Percentiles rank a stretch among this genome's conserved stretches.
phyloP scores from a whole-genome alignment of 208 protist species.

The Acanthamoeba culbertsoni region DNA sequence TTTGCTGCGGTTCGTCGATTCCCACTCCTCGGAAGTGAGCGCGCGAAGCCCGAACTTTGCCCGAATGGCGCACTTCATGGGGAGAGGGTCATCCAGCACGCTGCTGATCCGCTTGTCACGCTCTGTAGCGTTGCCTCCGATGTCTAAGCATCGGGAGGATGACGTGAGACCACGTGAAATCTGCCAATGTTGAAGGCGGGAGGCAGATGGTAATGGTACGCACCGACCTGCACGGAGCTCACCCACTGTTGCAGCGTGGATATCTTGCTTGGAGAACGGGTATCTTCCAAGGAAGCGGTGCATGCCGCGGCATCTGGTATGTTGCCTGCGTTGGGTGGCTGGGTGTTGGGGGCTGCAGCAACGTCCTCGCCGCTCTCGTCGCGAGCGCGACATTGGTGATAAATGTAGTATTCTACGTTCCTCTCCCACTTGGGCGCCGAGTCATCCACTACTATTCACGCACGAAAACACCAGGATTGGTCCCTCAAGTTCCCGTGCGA shows the following conservation, averaged over 20 bases:
- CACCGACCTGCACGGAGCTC: not conserved
- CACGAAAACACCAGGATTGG: no score
- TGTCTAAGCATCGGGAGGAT: not conserved
- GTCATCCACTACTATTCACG: no score
- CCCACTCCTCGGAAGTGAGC: slow-evolving; percentile 2
- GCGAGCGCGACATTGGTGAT: not conserved
- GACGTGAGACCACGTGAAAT: no score
- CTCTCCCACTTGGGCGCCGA: no score
- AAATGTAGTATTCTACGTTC: slow-evolving; percentile 1
- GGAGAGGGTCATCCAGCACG: not conserved
- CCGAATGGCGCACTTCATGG: slow-evolving; percentile 37
- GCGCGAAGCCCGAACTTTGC: slow-evolving; percentile 18
- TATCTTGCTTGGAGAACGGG: not conserved
- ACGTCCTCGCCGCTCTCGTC: not conserved
- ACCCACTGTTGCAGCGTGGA: not conserved
- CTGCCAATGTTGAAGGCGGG: no score
- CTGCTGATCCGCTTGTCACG: not conserved
- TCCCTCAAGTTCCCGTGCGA: not conserved
- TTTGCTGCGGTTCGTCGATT: slow-evolving; percentile 5
- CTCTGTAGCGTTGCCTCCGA: not conserved
- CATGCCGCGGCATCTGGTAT: not conserved
- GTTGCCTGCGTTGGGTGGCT: not conserved
- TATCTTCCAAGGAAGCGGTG: not conserved
- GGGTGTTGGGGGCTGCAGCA: not conserved
- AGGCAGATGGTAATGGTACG: not conserved